Conservation (phyloP, 2,329 filamentous ascomycete species). For the Zasmidium citrigriseum region DNA sequence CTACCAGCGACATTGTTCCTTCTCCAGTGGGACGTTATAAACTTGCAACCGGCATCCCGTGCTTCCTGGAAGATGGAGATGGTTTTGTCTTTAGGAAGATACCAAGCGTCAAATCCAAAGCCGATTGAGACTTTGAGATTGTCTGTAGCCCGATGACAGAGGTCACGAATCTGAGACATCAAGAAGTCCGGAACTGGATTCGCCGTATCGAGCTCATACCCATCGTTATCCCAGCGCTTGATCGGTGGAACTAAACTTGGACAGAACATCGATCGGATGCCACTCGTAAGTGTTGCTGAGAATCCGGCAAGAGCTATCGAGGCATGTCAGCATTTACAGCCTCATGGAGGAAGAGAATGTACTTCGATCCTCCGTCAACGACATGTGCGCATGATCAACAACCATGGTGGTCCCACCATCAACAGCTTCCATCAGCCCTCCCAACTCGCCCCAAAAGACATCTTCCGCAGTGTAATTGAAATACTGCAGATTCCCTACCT, state of each 20-base stretch:
- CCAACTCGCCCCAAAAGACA: conserved; percentile 50
- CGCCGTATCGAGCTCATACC: not conserved
- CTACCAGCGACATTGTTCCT: not conserved
- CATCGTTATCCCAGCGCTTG: not conserved
- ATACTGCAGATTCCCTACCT: conserved; percentile 25
- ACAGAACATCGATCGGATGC: not conserved
- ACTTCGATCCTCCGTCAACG: not conserved
- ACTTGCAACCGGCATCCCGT: not conserved
- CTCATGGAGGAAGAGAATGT: not conserved
- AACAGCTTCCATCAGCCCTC: conserved; percentile 43
- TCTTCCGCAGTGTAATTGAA: conserved; percentile 44
- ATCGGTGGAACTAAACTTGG: not conserved
- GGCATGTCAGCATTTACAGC: not conserved
- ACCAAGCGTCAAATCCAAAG: conserved; percentile 1
- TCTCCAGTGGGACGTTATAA: not conserved
- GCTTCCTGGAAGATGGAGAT: not conserved
- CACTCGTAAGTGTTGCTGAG: not conserved
- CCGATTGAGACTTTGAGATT: not conserved
- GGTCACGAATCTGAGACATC: not conserved
- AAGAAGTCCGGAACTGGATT: not conserved
- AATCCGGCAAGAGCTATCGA: not conserved
- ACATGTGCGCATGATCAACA: conserved; percentile 40
- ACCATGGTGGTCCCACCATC: conserved; percentile 47
- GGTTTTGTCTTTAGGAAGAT: not conserved
- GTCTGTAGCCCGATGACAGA: not conserved